Base-by-base conservation (phyloP, 2,329 filamentous ascomycete genomes). In the Scytalidium lignicola region DNA sequence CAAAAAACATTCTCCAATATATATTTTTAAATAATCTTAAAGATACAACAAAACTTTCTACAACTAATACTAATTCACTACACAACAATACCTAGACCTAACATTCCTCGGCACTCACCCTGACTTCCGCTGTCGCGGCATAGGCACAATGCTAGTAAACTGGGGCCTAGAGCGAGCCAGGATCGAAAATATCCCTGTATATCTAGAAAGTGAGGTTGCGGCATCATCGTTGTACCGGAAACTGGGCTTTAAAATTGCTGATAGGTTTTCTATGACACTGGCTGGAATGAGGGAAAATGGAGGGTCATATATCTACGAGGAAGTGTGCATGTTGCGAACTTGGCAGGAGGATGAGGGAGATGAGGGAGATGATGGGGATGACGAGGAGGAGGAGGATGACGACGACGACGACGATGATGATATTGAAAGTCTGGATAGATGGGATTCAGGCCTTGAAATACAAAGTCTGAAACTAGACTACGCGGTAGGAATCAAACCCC, bases 401-500 rank as follows among this genome's bases (percentile, higher is more conserved):
- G 43, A 28, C 12, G 46, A 50, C n/a, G n/a, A n/a, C n/a, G n/a
- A n/a, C n/a, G 23, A 26, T 26, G 43, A 28, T 13, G 46, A 50
- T n/a, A 32, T 42, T 9, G 26, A 37, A 21, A 54, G 44, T 10
- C 43, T 56, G 43, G 51, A 57, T 41, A 44, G 46, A 18, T 62
- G 60, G 60, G 59, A 63, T 48, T 62, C 61, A 8, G 58, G 51
- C 45, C 52, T 62, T 13, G 53, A 55, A 42, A 59, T 63, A 7
- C 41, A 50, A 41, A 60, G 55, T 43, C 44, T 62, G 12, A 18
- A n/a, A 2, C 28, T 50, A 17, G 59, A 61, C 32, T 63, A 62
- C 40, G 57, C 59, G 37, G 56, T 53, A 21, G 60, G 58, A 7
- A 53, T 62, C 42, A 57, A 50, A 39, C 57, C 59, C 40, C 57